phyloP scores from a whole-genome alignment of 2,329 filamentous ascomycete species.

The Zymoseptoria ardabiliae region DNA sequence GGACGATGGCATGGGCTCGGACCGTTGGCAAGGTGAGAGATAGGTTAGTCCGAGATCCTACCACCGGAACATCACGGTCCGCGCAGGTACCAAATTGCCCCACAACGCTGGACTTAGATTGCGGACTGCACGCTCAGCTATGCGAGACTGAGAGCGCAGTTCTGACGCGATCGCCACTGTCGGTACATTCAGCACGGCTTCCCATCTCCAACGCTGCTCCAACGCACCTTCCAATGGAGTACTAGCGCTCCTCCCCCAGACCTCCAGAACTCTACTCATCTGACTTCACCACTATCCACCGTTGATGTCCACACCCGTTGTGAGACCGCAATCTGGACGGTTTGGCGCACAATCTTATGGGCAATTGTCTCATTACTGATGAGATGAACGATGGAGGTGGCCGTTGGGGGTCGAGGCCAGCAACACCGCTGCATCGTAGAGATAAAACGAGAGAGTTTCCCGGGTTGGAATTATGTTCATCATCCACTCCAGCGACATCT shows the following conservation, averaged over 20 bases:
- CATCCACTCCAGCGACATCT: not conserved
- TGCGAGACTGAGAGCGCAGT: not conserved
- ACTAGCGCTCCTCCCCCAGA: no score
- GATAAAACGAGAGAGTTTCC: not conserved
- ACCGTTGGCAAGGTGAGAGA: not conserved
- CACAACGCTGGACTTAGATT: not conserved
- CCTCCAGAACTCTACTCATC: not conserved
- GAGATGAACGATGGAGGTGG: not conserved
- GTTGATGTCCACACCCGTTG: not conserved
- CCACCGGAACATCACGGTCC: not conserved
- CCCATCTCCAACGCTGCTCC: no score
- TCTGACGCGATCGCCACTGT: not conserved
- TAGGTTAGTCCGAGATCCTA: not conserved
- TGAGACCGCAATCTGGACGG: not conserved
- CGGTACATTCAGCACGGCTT: no score
- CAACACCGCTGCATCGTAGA: not conserved
- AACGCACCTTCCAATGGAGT: no score
- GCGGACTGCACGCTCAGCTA: not conserved
- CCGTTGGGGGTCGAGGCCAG: no score
- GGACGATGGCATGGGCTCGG: not conserved
- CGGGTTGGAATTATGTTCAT: not conserved
- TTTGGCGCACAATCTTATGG: not conserved
- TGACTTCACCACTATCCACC: not conserved
- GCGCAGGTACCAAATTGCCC: not conserved
- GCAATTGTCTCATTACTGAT: not conserved